These are phyloP conservation scores for Eucalyptus erythrocorys DNA, from an alignment of 345 rosid species.

Conservation along the genomic window DNA sequence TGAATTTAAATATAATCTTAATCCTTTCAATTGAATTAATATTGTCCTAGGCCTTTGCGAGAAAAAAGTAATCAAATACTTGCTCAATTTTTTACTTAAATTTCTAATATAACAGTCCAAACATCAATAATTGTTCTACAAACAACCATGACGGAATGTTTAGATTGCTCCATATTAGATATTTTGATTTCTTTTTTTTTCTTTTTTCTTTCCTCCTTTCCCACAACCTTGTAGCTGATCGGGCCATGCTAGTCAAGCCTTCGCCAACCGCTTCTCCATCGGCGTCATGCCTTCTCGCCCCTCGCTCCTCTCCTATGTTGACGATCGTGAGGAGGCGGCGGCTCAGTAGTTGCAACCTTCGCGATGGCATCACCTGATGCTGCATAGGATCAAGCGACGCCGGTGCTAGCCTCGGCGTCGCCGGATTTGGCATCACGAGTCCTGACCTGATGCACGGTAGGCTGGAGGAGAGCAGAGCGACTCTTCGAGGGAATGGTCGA, in stretches of 20 bases:
- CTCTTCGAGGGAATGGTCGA: neutral
- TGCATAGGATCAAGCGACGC: neutral
- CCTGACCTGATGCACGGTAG: accelerated
- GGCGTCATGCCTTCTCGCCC: neutral
- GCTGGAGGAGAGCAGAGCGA: neutral
- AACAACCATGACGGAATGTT: accelerated
- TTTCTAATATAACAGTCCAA: neutral
- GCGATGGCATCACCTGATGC: neutral
- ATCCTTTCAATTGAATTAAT: neutral
- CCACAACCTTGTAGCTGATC: neutral
- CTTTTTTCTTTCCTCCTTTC: neutral
- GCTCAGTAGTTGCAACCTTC: neutral
- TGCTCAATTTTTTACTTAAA: neutral
- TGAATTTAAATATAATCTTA: neutral
- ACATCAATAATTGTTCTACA: neutral
- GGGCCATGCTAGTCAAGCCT: neutral
- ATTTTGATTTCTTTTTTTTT: neutral
- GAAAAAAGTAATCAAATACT: neutral
- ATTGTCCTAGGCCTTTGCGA: neutral
- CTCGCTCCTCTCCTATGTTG: neutral
- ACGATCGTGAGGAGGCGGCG: neutral
- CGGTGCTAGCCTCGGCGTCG: neutral
- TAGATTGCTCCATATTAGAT: neutral
- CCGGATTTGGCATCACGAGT: neutral
- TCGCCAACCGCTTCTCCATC: neutral